A percentile compares a stretch with the other conserved stretches of the same genome.
phyloP scores from a whole-genome alignment of 129 eudicot genomes.

The Calendula officinalis region DNA sequence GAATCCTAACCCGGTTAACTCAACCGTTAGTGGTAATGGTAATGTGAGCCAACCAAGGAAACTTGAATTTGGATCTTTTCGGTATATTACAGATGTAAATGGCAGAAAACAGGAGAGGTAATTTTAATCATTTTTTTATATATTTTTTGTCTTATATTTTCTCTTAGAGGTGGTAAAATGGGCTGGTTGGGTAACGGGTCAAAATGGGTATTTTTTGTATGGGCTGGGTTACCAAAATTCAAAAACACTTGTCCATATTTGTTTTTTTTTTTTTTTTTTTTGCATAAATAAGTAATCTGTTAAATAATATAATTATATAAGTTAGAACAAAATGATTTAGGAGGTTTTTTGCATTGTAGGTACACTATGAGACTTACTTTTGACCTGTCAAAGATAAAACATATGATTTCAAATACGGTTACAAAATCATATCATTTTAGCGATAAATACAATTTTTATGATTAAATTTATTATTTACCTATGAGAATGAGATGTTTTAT shows the following conservation, averaged over 20 bases:
- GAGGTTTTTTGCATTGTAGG: not conserved
- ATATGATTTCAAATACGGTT: not conserved
- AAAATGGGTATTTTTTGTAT: not conserved
- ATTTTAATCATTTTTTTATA: not conserved
- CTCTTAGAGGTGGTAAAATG: slow-evolving; percentile 1
- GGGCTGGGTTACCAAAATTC: not conserved
- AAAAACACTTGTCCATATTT: not conserved
- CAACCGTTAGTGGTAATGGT: slow-evolving; percentile 26
- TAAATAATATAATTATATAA: not conserved
- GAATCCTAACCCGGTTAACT: slow-evolving; percentile 18
- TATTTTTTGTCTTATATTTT: not conserved
- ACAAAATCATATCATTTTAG: no score
- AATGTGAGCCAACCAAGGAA: slow-evolving; percentile 22
- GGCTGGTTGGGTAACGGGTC: not conserved
- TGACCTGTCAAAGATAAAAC: not conserved
- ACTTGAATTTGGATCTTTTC: slow-evolving; percentile 65
- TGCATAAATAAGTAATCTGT: not conserved
- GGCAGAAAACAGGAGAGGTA: slow-evolving; percentile 44
- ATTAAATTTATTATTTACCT: not conserved
- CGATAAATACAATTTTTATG: not conserved
- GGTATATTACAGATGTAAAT: slow-evolving; percentile 23
- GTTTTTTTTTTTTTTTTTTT: not conserved
- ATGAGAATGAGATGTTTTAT: not conserved
- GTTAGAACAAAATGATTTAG: not conserved
- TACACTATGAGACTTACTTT: not conserved